Conservation (phyloP, 108 stramenopile genomes). For the Pseudonitzschia multiseries region DNA sequence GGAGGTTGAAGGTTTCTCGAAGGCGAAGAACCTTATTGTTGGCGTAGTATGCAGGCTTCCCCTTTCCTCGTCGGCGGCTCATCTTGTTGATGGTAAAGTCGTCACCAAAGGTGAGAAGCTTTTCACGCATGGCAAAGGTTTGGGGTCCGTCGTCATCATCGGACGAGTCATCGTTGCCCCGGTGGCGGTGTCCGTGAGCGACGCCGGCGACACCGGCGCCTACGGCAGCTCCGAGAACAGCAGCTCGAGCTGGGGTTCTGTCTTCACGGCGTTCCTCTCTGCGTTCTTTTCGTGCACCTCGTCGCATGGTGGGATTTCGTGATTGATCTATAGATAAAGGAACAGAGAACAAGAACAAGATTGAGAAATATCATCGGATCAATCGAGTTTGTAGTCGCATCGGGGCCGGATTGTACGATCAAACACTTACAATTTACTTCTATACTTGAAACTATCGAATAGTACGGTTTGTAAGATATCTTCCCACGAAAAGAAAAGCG, state of each 20-base stretch:
- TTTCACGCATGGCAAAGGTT: conserved; percentile 10
- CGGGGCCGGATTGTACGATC: not conserved
- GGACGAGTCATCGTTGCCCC: not conserved
- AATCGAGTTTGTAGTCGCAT: not conserved
- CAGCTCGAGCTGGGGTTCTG: not conserved
- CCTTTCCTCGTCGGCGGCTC: conserved; percentile 7
- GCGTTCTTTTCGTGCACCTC: not conserved
- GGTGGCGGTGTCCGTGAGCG: not conserved
- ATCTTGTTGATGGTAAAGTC: conserved; percentile 16
- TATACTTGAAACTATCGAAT: too few relatives aligned
- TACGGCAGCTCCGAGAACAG: not conserved
- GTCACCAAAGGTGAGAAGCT: not conserved
- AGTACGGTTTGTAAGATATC: too few relatives aligned
- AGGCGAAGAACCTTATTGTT: conserved; percentile 7
- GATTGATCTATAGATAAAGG: not conserved
- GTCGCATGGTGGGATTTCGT: not conserved
- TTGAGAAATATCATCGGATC: not conserved
- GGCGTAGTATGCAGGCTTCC: not conserved
- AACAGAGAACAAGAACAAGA: not conserved
- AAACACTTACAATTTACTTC: not conserved
- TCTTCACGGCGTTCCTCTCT: conserved; percentile 8
- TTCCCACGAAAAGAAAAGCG: too few relatives aligned
- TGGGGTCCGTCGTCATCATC: conserved; percentile 1
- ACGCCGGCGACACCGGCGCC: not conserved
- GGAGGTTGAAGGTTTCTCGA: not conserved